These are phyloP conservation scores for Erigeron philadelphicus DNA, from an alignment of 140 eudicot species.

Conservation along the genomic window DNA sequence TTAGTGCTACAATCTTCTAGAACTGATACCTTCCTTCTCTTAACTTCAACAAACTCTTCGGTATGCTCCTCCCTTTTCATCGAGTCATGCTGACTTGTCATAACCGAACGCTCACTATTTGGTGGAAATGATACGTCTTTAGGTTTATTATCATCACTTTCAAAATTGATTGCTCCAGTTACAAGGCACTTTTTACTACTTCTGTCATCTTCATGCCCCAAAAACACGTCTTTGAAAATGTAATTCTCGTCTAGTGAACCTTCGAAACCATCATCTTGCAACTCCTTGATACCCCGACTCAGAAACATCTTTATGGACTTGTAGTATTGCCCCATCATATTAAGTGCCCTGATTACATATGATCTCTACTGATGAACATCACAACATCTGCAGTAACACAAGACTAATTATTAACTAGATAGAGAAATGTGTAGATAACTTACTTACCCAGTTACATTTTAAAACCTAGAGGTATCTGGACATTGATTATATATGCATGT, in stretches of 20 bases:
- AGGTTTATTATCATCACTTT: slow-evolving; percentile 29
- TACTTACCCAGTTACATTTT: too few relatives aligned
- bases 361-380: neutral
- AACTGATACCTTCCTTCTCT: slow-evolving; percentile 47
- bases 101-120: slow-evolving; percentile 48
- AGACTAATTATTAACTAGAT: neutral
- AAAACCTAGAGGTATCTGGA: neutral
- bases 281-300: slow-evolving; percentile 35
- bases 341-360: slow-evolving; percentile 3
- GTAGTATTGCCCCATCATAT: slow-evolving; percentile 21
- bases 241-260: slow-evolving; percentile 51
- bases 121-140: slow-evolving; percentile 34
- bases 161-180: slow-evolving; percentile 44
- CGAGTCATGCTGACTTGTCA: slow-evolving; percentile 46
- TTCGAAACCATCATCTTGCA: slow-evolving; percentile 65
- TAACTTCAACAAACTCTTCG: slow-evolving; percentile 30
- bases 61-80: slow-evolving; percentile 16
- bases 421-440: too few relatives aligned
- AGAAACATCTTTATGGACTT: slow-evolving; percentile 34
- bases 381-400: slow-evolving; percentile 18
- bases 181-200: slow-evolving; percentile 46
- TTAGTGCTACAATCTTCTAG: slow-evolving; percentile 40
- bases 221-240: slow-evolving; percentile 55
- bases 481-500: slow-evolving; percentile 4
- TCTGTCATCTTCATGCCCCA: slow-evolving; percentile 39